Percentiles rank a stretch among this genome's conserved stretches.
These are phyloP conservation scores for Lagenidium sp. DNA, from an alignment of 352 stramenopile species.

Conservation along the genomic window DNA sequence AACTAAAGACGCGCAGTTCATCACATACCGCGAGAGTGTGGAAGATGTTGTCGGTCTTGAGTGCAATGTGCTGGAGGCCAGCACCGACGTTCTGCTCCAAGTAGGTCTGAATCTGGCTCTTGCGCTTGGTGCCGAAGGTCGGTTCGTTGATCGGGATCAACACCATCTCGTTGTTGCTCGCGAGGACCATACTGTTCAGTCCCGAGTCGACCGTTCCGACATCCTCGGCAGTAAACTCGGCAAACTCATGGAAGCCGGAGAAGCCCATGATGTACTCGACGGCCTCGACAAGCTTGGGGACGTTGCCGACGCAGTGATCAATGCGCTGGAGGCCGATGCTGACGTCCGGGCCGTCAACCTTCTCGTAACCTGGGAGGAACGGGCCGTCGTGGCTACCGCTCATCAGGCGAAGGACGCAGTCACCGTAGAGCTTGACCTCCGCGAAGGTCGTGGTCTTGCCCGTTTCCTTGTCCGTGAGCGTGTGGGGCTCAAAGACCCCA, in stretches of 20 bases:
- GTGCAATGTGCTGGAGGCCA: conserved; percentile 95
- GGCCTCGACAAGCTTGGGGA: conserved; percentile 82
- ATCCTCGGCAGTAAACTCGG: conserved; percentile 93
- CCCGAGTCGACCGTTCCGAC: conserved; percentile 93
- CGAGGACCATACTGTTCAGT: conserved; percentile 93
- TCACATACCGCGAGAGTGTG: conserved; percentile 59
- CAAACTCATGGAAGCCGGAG: conserved; percentile 89
- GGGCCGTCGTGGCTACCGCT: conserved; percentile 63
- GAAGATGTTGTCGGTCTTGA: conserved; percentile 97
- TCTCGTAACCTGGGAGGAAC: conserved; percentile 77
- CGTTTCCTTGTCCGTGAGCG: conserved; percentile 46
- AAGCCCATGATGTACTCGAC: conserved; percentile 77
- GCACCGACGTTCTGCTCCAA: conserved; percentile 93
- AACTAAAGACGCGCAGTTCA: no score
- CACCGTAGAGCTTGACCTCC: conserved; percentile 83
- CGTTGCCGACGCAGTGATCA: conserved; percentile 89
- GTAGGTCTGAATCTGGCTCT: conserved; percentile 95
- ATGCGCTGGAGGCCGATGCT: conserved; percentile 78
- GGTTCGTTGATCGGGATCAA: conserved; percentile 95
- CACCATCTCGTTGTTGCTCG: conserved; percentile 91
- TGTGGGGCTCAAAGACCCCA: conserved; percentile 43
- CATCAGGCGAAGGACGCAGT: conserved; percentile 84
- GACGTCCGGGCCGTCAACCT: conserved; percentile 34
- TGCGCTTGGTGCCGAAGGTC: conserved; percentile 88
- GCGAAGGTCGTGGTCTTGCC: conserved; percentile 49